Evolutionary conservation across 495 filamentous ascomycete genomes (phyloP).

Genomic region (Aspergillus panamensis): DNA sequence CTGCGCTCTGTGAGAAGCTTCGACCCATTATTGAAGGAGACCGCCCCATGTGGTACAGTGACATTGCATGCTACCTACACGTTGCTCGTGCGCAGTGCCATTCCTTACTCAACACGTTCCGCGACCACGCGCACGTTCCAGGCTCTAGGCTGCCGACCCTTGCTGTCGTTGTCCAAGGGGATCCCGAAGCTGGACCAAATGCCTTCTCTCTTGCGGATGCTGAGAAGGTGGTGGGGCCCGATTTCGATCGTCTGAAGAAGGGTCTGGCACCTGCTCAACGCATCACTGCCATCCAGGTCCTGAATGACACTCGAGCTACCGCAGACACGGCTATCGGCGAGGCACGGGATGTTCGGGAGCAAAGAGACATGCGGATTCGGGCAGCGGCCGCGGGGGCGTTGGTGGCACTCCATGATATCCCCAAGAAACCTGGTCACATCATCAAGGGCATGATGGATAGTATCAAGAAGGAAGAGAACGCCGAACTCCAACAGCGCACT

Average conservation of each 20-base stretch:
- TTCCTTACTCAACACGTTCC: slow-evolving; percentile 82
- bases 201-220: slow-evolving; percentile 87
- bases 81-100: slow-evolving; percentile 87
- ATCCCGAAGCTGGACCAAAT: slow-evolving; percentile 79
- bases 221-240: slow-evolving; percentile 74
- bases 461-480: slow-evolving; percentile 89
- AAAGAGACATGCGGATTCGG: slow-evolving; percentile 79
- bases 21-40: slow-evolving; percentile 73
- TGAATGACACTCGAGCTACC: slow-evolving; percentile 68
- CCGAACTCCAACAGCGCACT: slow-evolving; percentile 85
- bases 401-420: slow-evolving; percentile 77
- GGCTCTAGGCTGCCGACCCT: slow-evolving; percentile 69
- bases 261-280: slow-evolving; percentile 76
- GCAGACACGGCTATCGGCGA: slow-evolving; percentile 70
- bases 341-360: slow-evolving; percentile 70
- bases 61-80: slow-evolving; percentile 83
- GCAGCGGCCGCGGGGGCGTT: slow-evolving; percentile 84
- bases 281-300: slow-evolving; percentile 67
- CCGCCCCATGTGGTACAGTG: slow-evolving; percentile 76
- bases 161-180: slow-evolving; percentile 88
- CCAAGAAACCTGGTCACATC: slow-evolving; percentile 83
- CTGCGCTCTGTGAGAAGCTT: slow-evolving; percentile 57
- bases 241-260: slow-evolving; percentile 86
- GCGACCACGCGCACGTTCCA: slow-evolving; percentile 76
- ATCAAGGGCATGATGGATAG: slow-evolving; percentile 99